Evolutionary conservation across 2,329 filamentous ascomycete species (phyloP), one percentile per base, ranked within the genome.

Genomic region (Fusarium sp.): DNA sequence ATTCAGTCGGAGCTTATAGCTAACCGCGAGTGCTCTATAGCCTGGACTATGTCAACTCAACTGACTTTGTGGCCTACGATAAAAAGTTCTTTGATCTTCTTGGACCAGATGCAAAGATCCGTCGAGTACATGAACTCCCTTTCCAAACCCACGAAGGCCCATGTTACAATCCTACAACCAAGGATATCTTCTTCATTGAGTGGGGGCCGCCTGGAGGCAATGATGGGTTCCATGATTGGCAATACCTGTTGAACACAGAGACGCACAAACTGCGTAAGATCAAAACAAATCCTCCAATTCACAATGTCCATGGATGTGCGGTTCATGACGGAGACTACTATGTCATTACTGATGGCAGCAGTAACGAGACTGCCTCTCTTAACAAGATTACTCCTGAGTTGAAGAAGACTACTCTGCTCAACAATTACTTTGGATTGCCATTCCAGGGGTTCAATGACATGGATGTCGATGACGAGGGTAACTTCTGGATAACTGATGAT

Each of bases 371-470:
- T 47, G 2, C 25, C 8, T 47, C 44, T 3, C 44, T 47, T 14
- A 30, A 30, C 27, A 47, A 47, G 8, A 30, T 47, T 8, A 30
- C n/a, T 14, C 25, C 44, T 6, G 19, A 47, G n/a, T 7, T 47
- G 4, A 15, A 47, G 15, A 47, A 47, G 25, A 33, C 44, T 15
- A 30, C 25, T 0, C 27, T 47, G 7, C 27, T 47, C 8, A 47
- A 47, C 13, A 47, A 47, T 15, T 47, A 33, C 13, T 47, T 15
- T 10, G 25, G 25, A 15, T 10, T 30, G 1, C 44, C 44, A 9
- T 47, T 47, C n/a, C 14, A n/a, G 25, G 44, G 44, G 6, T 20
- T 47, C 7, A 47, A 47, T 47, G 44, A 47, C 27, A 30, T 47
- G 13, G 44, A 47, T 30, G 25, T 47, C 0, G 44, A 47, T 6